Evolutionary conservation across 164 flowering plant genomes (phyloP), one percentile per base, ranked within the genome.

Genomic region (Kingdonia uniflora): DNA sequence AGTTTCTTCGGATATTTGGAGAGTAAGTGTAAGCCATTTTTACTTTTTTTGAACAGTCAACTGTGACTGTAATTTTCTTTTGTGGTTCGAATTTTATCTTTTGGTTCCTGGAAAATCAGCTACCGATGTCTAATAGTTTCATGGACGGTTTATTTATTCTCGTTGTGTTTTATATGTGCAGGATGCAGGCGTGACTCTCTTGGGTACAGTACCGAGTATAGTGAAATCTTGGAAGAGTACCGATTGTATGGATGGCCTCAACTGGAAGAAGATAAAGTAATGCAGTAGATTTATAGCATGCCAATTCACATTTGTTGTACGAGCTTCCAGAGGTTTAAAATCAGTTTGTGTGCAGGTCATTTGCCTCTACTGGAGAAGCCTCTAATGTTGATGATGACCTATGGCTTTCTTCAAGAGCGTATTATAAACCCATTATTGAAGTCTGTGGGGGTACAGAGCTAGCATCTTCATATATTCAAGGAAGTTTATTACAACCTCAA

Each of bases 391-490:
- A 94, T 71, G 97, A 94, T 74, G 96, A 82, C 62, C 80, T 94
- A 14, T 94, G 99, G 96, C 95, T 89, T 56, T 86, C 96, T 57
- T 86, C 99, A 23, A 76, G 74, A 67, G 69, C 92, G 21, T 79
- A 63, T 67, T 89, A 89, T 69, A 81, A 58, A 35, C 95, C 97
- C 6, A 48, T 94, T 49, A 62, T 87, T 61, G 99, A 94, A 70
- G 75, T 79, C 54, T 94, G 99, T 70, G 99, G 97, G 19, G 97
- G 97, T 54, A 82, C 96, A 22, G 97, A 94, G 66, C 90, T 89
- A 47, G 71, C 87, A 37, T 80, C 95, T 54, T 53, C 76, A 41
- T 94, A 86, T 58, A 71, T 89, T 56, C 65, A 59, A 56, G 99
- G 95, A 57, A 74, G 66, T 58, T 49, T 66, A 47, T 55, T 82